phyloP scores from a whole-genome alignment of 1,139 yeast genomes.

The Zygotorulaspora mrakii region DNA sequence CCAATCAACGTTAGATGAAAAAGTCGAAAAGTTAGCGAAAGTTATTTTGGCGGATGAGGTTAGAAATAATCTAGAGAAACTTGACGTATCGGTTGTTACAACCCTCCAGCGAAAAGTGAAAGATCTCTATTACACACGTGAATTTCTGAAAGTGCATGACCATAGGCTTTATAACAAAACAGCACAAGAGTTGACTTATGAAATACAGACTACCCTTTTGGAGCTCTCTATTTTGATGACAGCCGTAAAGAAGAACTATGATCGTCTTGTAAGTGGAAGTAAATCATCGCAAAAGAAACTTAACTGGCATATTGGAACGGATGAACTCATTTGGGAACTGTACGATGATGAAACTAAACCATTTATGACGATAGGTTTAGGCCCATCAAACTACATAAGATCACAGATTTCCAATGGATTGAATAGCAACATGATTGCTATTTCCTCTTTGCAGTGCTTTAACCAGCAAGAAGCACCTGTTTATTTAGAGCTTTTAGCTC shows the following conservation, averaged over 20 bases:
- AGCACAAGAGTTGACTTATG: constrained; percentile 48
- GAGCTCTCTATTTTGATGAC: constrained; percentile 65
- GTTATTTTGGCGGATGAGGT: constrained; percentile 40
- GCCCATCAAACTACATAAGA: constrained; percentile 57
- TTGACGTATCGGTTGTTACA: constrained; percentile 33
- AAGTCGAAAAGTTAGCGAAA: constrained; percentile 59
- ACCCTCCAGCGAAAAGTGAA: constrained; percentile 31
- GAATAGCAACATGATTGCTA: constrained; percentile 53
- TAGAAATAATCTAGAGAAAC: constrained; percentile 37
- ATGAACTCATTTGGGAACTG: constrained; percentile 69
- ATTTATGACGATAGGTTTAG: constrained; percentile 65
- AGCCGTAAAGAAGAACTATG: constrained; percentile 55
- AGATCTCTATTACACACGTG: constrained; percentile 31
- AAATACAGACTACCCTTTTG: constrained; percentile 51
- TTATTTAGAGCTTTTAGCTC: constrained; percentile 69
- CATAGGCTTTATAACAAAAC: constrained; percentile 30
- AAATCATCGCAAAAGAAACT: constrained; percentile 37
- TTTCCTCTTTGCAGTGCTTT: constrained; percentile 64
- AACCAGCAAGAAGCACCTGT: constrained; percentile 56
- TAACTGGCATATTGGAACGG: constrained; percentile 65
- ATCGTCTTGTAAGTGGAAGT: constrained; percentile 40
- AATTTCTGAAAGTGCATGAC: constrained; percentile 32
- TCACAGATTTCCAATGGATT: constrained; percentile 58
- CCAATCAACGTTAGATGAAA: constrained; percentile 53
- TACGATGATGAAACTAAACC: constrained; percentile 56